Conservation (phyloP, 192 early-diverging fungal species). For the Entomortierella lignicola region DNA sequence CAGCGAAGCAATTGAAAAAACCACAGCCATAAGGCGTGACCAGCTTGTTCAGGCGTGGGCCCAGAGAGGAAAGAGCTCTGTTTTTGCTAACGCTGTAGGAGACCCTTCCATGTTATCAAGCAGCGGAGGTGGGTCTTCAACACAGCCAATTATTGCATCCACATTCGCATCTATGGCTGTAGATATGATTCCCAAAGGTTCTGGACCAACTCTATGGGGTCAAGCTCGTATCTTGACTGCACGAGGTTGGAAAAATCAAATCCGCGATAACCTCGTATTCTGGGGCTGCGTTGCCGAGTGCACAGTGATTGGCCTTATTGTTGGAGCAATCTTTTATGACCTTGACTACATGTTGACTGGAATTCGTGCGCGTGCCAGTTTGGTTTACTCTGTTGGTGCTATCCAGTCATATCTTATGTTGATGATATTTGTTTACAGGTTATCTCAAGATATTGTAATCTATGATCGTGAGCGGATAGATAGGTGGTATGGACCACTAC, state of each 20-base stretch:
- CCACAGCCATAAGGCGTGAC: constrained; percentile 37
- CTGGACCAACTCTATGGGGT: constrained; percentile 36
- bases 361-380: constrained; percentile 40
- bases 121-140: constrained; percentile 16
- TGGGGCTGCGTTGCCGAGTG: constrained; percentile 50
- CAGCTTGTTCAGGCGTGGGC: constrained; percentile 39
- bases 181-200: constrained; percentile 36
- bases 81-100: not conserved
- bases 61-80: constrained; percentile 2
- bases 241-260: constrained; percentile 43
- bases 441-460: constrained; percentile 43
- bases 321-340: constrained; percentile 38
- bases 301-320: constrained; percentile 32
- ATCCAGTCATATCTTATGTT: constrained; percentile 46
- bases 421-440: constrained; percentile 45
- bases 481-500: constrained; percentile 47
- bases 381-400: constrained; percentile 40
- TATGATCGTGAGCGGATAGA: constrained; percentile 54
- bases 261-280: constrained; percentile 40
- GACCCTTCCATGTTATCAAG: constrained; percentile 12
- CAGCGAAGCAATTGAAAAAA: constrained; percentile 46
- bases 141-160: not conserved
- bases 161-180: constrained; percentile 33
- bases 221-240: constrained; percentile 37
- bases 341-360: constrained; percentile 22